These are phyloP conservation scores for Kondoa malvinella DNA, from an alignment of 768 basidiomycete genomes.

Conservation along the genomic window DNA sequence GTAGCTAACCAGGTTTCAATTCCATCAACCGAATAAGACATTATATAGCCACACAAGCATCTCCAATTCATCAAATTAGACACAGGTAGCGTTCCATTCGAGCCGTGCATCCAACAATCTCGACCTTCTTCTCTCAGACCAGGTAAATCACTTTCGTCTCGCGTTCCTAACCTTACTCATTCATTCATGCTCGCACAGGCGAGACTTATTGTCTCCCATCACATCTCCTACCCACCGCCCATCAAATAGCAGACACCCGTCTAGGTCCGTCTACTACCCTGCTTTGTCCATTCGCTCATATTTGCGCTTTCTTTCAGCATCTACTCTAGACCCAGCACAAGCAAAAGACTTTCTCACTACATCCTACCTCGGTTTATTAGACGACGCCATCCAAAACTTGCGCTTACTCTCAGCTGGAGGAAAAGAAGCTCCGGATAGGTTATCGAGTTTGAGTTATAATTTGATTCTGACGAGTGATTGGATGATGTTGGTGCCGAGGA, in stretches of 20 bases:
- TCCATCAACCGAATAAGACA: too few species aligned
- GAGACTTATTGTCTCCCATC: not conserved
- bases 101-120: not conserved
- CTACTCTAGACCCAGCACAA: not conserved
- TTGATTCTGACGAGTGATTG: not conserved
- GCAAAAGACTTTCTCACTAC: not conserved
- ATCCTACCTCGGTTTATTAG: not conserved
- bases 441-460: not conserved
- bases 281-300: not conserved
- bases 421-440: not conserved
- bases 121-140: not conserved
- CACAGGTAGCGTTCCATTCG: not conserved
- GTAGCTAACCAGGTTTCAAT: not conserved
- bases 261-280: too few species aligned
- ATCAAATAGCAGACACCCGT: too few species aligned
- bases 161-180: not conserved
- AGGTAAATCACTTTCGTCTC: not conserved
- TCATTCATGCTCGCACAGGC: not conserved
- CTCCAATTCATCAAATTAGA: conserved; percentile 1
- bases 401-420: not conserved
- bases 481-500: conserved; percentile 3
- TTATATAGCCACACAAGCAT: not conserved
- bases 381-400: not conserved
- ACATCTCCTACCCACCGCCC: not conserved
- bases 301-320: not conserved